A percentile compares a stretch with the other conserved stretches of the same genome.
Evolutionary conservation across 192 early-diverging fungal genomes (phyloP).

Genomic region (Pecoramyces ruminantium): DNA sequence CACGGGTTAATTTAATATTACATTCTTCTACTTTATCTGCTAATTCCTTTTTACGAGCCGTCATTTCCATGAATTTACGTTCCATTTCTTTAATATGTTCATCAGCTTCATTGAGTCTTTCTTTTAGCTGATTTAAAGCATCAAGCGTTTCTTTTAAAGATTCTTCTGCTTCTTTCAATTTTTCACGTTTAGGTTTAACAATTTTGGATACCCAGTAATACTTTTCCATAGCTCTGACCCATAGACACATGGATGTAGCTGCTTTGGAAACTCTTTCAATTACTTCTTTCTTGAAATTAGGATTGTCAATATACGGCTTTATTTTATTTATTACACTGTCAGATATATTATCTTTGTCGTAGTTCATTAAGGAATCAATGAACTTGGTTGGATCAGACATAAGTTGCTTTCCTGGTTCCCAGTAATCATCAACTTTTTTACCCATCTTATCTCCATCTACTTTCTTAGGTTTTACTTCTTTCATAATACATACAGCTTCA

Average conservation of each 20-base stretch:
- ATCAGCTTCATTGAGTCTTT: conserved; percentile 32
- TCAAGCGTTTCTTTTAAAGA: conserved; percentile 24
- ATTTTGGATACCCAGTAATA: conserved; percentile 39
- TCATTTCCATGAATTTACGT: conserved; percentile 27
- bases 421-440: conserved; percentile 42
- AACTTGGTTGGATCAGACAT: conserved; percentile 28
- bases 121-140: conserved; percentile 29
- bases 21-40: conserved; percentile 47
- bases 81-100: conserved; percentile 33
- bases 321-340: conserved; percentile 30
- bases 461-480: conserved; percentile 29
- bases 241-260: conserved; percentile 40
- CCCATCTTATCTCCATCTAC: conserved; percentile 40
- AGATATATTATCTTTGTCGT: conserved; percentile 39
- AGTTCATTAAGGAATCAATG: conserved; percentile 37
- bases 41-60: conserved; percentile 25
- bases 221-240: conserved; percentile 41
- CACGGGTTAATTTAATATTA: conserved; percentile 21
- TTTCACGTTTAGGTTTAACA: conserved; percentile 26
- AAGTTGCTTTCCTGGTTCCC: neutral
- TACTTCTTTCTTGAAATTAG: conserved; percentile 30
- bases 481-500: conserved; percentile 38
- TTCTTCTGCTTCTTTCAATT: conserved; percentile 32
- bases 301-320: conserved; percentile 38
- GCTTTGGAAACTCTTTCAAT: conserved; percentile 32